phyloP scores from a whole-genome alignment of 2,329 filamentous ascomycete species.

The Fusarium sp. region DNA sequence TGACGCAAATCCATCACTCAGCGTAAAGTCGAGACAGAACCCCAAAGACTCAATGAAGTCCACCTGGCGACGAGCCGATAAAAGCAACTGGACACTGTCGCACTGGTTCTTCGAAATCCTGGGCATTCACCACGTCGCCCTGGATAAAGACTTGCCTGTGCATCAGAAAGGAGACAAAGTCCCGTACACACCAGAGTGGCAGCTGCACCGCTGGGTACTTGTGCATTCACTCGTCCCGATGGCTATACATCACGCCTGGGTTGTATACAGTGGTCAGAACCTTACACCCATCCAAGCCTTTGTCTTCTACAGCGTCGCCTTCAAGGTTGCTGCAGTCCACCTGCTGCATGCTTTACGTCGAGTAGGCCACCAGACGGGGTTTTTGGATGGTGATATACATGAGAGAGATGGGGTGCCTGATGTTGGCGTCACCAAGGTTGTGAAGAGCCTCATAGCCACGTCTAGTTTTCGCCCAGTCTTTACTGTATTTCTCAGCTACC shows the following conservation, averaged over 20 bases:
- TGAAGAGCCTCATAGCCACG: not conserved
- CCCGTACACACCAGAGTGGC: not conserved
- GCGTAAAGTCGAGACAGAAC: not conserved
- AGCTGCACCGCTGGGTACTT: not conserved
- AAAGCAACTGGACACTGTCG: not conserved
- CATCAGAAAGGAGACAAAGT: not conserved
- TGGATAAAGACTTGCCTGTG: not conserved
- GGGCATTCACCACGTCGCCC: not conserved
- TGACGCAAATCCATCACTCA: not conserved
- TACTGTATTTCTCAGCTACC: not conserved
- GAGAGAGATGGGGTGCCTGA: not conserved
- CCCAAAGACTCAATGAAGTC: conserved; percentile 8
- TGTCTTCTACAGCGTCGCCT: not conserved
- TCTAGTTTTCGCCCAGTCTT: not conserved
- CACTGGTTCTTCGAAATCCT: not conserved
- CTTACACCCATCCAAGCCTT: not conserved
- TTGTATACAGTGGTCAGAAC: not conserved
- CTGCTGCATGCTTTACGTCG: not conserved
- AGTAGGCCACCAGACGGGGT: not conserved
- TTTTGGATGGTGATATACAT: not conserved
- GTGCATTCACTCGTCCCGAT: not conserved
- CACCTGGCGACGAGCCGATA: not conserved
- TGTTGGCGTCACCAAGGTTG: not conserved
- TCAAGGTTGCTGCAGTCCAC: not conserved
- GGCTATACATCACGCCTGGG: not conserved